Evolutionary conservation across 805 yeast genomes (phyloP).

Genomic region (Teunomyces cretensis): DNA sequence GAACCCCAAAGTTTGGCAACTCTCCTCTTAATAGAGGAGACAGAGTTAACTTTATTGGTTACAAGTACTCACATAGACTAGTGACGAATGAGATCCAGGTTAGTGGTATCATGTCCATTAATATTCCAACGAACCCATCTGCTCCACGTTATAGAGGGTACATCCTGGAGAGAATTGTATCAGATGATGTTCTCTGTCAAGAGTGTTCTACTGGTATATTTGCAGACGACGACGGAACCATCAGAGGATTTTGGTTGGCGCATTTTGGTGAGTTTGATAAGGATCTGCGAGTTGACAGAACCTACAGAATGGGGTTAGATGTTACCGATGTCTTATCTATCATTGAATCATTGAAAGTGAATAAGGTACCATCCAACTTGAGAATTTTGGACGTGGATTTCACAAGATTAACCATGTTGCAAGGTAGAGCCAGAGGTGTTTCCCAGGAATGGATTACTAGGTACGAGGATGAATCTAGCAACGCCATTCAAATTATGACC

Average conservation of each 20-base stretch:
- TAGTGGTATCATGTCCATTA: slow-evolving; percentile 71
- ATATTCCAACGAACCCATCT: slow-evolving; percentile 64
- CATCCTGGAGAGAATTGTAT: slow-evolving; percentile 71
- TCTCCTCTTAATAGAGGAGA: slow-evolving; percentile 71
- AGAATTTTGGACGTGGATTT: slow-evolving; percentile 81
- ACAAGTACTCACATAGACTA: slow-evolving; percentile 65
- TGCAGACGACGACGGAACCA: slow-evolving; percentile 72
- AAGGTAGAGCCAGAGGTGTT: slow-evolving; percentile 85
- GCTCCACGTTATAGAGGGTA: slow-evolving; percentile 85
- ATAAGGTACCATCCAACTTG: slow-evolving; percentile 48
- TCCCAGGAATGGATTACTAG: slow-evolving; percentile 76
- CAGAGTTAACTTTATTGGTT: slow-evolving; percentile 75
- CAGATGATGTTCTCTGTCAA: slow-evolving; percentile 69
- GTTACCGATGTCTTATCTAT: slow-evolving; percentile 62
- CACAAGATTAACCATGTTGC: slow-evolving; percentile 61
- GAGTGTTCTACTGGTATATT: slow-evolving; percentile 81
- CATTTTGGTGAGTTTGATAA: slow-evolving; percentile 72
- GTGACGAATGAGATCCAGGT: slow-evolving; percentile 75
- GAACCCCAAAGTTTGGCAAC: slow-evolving; percentile 61
- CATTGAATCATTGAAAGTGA: slow-evolving; percentile 52
- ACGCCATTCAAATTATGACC: slow-evolving; percentile 69
- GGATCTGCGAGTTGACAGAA: slow-evolving; percentile 52
- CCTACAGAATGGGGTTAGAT: slow-evolving; percentile 75
- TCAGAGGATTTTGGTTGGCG: slow-evolving; percentile 83
- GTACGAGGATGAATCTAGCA: slow-evolving; percentile 61